Evolutionary conservation across 1,284 basidiomycete species (phyloP).

Genomic region (Takashimella koratensis): DNA sequence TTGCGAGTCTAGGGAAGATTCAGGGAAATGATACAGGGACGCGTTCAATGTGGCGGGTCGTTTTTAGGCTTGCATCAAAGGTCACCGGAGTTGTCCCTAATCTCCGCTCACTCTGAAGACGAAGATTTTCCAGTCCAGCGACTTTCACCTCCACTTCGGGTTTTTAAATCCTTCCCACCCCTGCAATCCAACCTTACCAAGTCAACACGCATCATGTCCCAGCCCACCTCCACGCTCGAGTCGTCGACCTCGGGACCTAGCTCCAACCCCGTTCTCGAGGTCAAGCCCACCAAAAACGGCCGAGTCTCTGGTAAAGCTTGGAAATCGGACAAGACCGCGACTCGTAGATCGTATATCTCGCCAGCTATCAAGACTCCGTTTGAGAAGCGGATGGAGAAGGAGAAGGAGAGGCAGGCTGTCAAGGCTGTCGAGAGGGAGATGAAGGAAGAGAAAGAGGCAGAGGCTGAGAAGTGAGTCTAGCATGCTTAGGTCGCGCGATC

Average conservation of each 20-base stretch:
- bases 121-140: not conserved
- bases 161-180: too few relatives aligned
- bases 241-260: slow-evolving; percentile 1
- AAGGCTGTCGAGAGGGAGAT: slow-evolving; percentile 46
- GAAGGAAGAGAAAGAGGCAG: slow-evolving; percentile 46
- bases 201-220: not conserved
- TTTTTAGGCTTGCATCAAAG: not conserved
- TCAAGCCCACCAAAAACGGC: slow-evolving; percentile 30
- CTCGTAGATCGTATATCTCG: slow-evolving; percentile 37
- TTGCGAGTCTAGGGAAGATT: not conserved
- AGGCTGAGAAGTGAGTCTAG: slow-evolving; percentile 41
- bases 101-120: not conserved
- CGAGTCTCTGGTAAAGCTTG: slow-evolving; percentile 45
- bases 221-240: not conserved
- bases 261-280: slow-evolving; percentile 6
- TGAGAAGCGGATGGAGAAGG: slow-evolving; percentile 40
- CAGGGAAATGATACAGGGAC: too few relatives aligned
- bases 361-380: slow-evolving; percentile 39
- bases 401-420: slow-evolving; percentile 34
- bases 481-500: not conserved
- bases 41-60: not conserved
- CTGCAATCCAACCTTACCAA: too few relatives aligned
- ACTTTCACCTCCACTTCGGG: too few relatives aligned
- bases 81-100: not conserved
- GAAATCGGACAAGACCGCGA: slow-evolving; percentile 42